Percentiles rank a stretch among this genome's conserved stretches.
Evolutionary conservation across 2,329 filamentous ascomycete species (phyloP).

Genomic region (Dothideomycetes sp.): DNA sequence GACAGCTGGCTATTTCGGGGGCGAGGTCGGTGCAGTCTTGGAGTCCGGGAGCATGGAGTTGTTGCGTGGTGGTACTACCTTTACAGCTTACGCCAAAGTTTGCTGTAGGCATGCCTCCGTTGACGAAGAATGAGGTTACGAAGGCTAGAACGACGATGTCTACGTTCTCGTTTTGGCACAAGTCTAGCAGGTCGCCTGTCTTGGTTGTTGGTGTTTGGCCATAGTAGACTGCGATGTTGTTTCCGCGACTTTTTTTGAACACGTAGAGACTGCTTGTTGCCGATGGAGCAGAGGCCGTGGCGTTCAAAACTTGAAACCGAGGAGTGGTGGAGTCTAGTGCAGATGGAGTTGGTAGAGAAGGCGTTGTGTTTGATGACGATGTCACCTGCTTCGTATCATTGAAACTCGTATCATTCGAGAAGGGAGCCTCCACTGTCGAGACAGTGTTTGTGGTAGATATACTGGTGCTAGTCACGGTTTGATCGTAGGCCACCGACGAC

Average conservation of each 20-base stretch:
- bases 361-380: too few relatives aligned
- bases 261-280: conserved; percentile 15
- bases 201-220: conserved; percentile 22
- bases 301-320: too few relatives aligned
- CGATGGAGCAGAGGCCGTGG: conserved; percentile 1
- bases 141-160: conserved; percentile 32
- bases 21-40: conserved; percentile 31
- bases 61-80: conserved; percentile 25
- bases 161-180: conserved; percentile 27
- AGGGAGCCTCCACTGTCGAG: too few relatives aligned
- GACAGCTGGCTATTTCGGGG: conserved; percentile 27
- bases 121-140: conserved; percentile 26
- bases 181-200: conserved; percentile 21
- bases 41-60: conserved; percentile 28
- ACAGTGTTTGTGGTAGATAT: too few relatives aligned
- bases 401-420: too few relatives aligned
- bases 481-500: too few relatives aligned
- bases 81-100: conserved; percentile 29
- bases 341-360: too few relatives aligned
- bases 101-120: conserved; percentile 25
- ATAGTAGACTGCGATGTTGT: conserved; percentile 29
- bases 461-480: too few relatives aligned
- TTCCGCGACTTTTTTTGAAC: conserved; percentile 21
- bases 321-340: too few relatives aligned
- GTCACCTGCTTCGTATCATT: too few relatives aligned